Conservation (phyloP, 257 asterid species). For the Euphrasia confusa region DNA sequence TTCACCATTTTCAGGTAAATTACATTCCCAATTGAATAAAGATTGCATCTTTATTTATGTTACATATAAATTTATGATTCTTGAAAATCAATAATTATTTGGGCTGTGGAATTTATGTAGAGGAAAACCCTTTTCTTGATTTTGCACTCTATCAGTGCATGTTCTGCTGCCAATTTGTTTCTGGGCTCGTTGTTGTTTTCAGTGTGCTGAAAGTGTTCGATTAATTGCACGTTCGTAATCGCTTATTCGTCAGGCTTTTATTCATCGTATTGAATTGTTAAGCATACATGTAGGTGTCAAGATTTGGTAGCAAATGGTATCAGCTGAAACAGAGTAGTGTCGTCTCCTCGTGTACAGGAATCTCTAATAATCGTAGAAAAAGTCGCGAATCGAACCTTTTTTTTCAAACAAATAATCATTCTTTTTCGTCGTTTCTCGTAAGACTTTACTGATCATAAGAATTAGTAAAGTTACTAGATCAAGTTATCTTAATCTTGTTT, state of each 20-base stretch:
- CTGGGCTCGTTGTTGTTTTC: neutral
- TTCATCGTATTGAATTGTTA: neutral
- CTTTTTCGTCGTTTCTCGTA: no score
- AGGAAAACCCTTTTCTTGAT: neutral
- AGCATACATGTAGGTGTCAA: neutral
- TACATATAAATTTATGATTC: neutral
- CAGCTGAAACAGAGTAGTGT: neutral
- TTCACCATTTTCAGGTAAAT: conserved; percentile 38
- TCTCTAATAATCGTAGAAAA: neutral
- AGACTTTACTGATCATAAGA: no score
- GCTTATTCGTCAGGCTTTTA: neutral
- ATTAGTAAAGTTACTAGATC: no score
- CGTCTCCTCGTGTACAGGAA: neutral
- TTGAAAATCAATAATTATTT: conserved; percentile 6
- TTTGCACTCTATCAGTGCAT: neutral
- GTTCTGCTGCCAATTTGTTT: neutral
- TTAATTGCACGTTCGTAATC: neutral
- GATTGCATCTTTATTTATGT: conserved; percentile 14
- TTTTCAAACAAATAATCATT: no score
- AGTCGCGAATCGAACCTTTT: no score
- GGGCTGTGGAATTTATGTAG: conserved; percentile 7
- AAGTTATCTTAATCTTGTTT: conserved; percentile 20
- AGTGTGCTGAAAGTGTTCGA: neutral
- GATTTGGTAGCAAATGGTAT: neutral
- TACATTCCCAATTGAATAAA: neutral